These are phyloP conservation scores for Fomitopsis betulina DNA, from an alignment of 1,284 basidiomycete genomes.

Conservation along the genomic window DNA sequence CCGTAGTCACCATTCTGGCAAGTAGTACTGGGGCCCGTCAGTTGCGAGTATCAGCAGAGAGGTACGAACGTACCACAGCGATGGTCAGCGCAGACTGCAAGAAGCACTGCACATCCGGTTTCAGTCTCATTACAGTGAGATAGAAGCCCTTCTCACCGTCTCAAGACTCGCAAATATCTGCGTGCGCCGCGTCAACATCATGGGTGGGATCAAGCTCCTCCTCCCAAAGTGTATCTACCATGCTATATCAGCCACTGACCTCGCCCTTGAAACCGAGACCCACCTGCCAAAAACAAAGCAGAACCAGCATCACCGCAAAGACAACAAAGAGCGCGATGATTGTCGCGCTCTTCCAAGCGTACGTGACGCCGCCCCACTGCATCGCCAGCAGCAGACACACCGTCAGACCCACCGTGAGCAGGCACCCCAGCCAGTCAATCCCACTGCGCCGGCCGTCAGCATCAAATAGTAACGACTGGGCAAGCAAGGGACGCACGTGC, in stretches of 20 bases:
- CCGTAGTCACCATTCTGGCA: slow-evolving; percentile 3
- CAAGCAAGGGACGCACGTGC: neutral
- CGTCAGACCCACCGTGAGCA: neutral
- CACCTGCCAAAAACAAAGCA: neutral
- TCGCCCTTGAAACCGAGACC: neutral
- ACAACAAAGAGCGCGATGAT: slow-evolving; percentile 1
- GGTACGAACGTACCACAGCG: neutral
- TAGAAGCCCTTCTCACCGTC: neutral
- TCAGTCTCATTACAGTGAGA: neutral
- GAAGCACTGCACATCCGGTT: neutral
- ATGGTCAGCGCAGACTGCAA: neutral
- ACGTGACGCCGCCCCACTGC: slow-evolving; percentile 1
- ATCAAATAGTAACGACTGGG: neutral
- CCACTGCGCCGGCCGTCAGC: neutral
- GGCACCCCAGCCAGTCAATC: neutral
- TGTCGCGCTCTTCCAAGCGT: neutral
- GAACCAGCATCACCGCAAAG: neutral
- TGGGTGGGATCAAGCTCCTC: neutral
- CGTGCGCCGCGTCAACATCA: slow-evolving; percentile 1
- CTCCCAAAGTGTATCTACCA: neutral
- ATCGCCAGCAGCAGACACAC: neutral
- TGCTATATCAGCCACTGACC: neutral
- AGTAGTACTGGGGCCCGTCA: slow-evolving; percentile 4
- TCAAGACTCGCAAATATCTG: neutral
- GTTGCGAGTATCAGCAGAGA: neutral